phyloP scores from a whole-genome alignment of 257 asterid species.

The Oldenlandia corymbosa region DNA sequence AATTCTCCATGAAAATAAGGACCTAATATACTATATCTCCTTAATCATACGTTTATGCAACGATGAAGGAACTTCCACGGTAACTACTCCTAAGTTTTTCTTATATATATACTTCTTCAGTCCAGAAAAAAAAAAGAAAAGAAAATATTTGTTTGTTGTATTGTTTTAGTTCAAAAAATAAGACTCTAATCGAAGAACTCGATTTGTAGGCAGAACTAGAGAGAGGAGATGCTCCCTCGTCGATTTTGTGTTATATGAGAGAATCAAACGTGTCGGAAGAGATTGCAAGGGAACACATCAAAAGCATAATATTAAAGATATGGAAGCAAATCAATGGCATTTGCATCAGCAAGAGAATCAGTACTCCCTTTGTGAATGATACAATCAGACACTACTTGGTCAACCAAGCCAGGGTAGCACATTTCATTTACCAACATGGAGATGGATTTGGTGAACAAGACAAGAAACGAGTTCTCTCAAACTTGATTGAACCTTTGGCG shows the following conservation, averaged over 20 bases:
- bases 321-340: constrained; percentile 43
- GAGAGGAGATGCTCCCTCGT: constrained; percentile 62
- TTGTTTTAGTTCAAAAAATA: no score
- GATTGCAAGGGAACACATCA: constrained; percentile 37
- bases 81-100: constrained; percentile 2
- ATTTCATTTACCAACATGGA: constrained; percentile 44
- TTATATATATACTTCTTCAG: no score
- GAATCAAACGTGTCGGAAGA: constrained; percentile 38
- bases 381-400: constrained; percentile 22
- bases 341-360: background rate
- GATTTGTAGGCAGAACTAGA: constrained; percentile 60
- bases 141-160: no score
- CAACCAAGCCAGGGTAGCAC: constrained; percentile 41
- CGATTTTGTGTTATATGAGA: constrained; percentile 55
- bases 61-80: constrained; percentile 50
- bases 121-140: no score
- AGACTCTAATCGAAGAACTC: no score
- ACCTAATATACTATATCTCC: constrained; percentile 33
- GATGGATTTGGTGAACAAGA: constrained; percentile 64
- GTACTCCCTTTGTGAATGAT: constrained; percentile 5
- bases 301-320: constrained; percentile 16
- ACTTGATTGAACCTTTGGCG: constrained; percentile 43
- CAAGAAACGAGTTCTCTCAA: constrained; percentile 36
- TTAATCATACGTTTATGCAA: constrained; percentile 55
- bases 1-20: background rate